These are phyloP conservation scores for Leonotis leonurus DNA, from an alignment of 257 asterid genomes.

Conservation along the genomic window DNA sequence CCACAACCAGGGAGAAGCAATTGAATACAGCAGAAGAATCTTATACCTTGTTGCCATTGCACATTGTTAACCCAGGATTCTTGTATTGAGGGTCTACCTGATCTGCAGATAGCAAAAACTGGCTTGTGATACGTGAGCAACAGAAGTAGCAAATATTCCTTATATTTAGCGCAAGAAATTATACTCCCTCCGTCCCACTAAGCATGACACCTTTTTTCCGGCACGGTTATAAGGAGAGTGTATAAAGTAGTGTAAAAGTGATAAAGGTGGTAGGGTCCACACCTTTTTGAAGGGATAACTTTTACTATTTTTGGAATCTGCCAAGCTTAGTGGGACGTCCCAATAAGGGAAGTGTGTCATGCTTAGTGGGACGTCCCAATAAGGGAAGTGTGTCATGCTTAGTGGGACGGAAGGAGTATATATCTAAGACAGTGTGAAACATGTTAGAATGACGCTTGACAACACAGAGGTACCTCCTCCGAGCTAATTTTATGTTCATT, in stretches of 20 bases:
- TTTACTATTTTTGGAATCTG: too few relatives aligned
- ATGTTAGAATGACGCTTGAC: not conserved
- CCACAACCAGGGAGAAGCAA: not conserved
- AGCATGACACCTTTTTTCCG: too few relatives aligned
- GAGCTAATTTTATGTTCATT: not conserved
- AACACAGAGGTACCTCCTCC: not conserved
- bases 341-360: too few relatives aligned
- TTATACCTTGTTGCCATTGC: constrained; percentile 83
- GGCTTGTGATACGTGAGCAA: constrained; percentile 7
- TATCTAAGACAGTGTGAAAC: not conserved
- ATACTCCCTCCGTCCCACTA: too few relatives aligned
- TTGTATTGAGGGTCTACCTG: constrained; percentile 67
- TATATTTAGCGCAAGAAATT: not conserved
- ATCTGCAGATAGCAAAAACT: constrained; percentile 41
- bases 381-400: too few relatives aligned
- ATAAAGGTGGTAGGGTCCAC: too few relatives aligned
- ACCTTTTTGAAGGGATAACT: too few relatives aligned
- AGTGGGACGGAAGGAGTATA: too few relatives aligned
- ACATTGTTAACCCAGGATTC: constrained; percentile 79
- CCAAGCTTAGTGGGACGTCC: too few relatives aligned
- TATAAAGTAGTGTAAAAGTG: too few relatives aligned
- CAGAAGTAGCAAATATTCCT: constrained; percentile 13
- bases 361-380: too few relatives aligned
- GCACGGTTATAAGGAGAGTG: too few relatives aligned
- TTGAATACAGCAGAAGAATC: constrained; percentile 15